Evolutionary conservation across 495 filamentous ascomycete genomes (phyloP), one percentile per base, ranked within the genome.

Genomic region (Viridothelium virens): DNA sequence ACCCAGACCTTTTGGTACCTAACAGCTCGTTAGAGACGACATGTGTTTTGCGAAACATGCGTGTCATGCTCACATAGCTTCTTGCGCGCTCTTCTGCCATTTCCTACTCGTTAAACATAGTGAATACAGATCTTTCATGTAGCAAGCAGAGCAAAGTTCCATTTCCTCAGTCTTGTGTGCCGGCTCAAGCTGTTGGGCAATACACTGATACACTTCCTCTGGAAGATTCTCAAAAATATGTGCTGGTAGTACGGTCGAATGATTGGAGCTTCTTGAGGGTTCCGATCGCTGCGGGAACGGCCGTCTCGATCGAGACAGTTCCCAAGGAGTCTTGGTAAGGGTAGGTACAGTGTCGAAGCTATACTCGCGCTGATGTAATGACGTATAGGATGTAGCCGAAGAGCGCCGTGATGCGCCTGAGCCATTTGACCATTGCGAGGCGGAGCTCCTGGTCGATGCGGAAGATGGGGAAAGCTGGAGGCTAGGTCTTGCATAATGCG

Each of bases 1-100:
- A 96, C 81, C 56, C 87, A 82, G 50, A 94, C 84, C 62, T 85
- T 80, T 65, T 83, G 85, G 70, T 96, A 92, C 64, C 87, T 89
- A 64, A 39, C 69, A 4, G 61, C 62, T 56, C 33, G 65, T 61
- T n/a, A 37, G 10, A 39, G 16, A 2, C 44, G 62, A n/a, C 38
- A 12, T 38, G 25, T 33, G 14, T 34, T 11, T 3, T 46, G 25
- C 41, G 25, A 37, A 5, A 63, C 2, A 47, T 11, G 12, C 25
- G 34, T 34, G 7, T 18, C 3, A 18, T 53, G 80, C 85, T 82
- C 73, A 92, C 83, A 94, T 74, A 68, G 81, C 79, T 64, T 79
- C 79, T 66, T 85, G 80, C 25, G 87, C 88, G 18, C 84, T 85
- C 72, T 84, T 84, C 73, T 89, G 79, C 81, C 89, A 88, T 46